phyloP scores from a whole-genome alignment of 352 stramenopile species.

The Phytophthora lateralis region DNA sequence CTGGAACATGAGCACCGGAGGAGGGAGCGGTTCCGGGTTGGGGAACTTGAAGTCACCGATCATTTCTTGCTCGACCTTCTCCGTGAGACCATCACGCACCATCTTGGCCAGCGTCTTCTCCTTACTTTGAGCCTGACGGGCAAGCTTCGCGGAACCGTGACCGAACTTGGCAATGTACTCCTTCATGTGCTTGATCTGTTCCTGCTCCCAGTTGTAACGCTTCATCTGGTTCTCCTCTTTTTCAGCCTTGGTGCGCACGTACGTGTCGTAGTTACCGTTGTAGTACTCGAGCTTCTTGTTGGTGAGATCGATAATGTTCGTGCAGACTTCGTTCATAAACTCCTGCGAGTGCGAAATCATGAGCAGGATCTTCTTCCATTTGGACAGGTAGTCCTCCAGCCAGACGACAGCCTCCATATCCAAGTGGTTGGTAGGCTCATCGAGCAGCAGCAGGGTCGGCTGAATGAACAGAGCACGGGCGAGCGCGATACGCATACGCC shows the following conservation, averaged over 20 bases:
- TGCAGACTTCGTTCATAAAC: constrained; percentile 99
- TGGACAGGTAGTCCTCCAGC: constrained; percentile 97
- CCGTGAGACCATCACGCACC: constrained; percentile 94
- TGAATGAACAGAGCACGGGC: constrained; percentile 98
- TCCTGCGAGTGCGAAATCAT: constrained; percentile 98
- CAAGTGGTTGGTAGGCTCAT: constrained; percentile 96
- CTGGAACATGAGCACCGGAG: constrained; percentile 97
- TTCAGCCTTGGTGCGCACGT: constrained; percentile 95
- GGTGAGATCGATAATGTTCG: constrained; percentile 97
- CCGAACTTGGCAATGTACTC: constrained; percentile 99
- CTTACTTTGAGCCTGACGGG: constrained; percentile 97
- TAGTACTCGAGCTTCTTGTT: constrained; percentile 97
- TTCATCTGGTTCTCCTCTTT: constrained; percentile 99
- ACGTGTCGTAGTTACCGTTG: constrained; percentile 98
- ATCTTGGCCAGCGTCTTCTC: constrained; percentile 99
- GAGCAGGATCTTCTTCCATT: constrained; percentile 97
- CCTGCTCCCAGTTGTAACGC: constrained; percentile 97
- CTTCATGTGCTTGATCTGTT: constrained; percentile 99
- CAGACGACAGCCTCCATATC: constrained; percentile 99
- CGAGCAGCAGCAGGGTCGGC: constrained; percentile 93
- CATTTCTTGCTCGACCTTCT: constrained; percentile 92
- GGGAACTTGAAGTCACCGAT: constrained; percentile 96
- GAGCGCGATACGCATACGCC: constrained; percentile 96
- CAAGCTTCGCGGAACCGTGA: constrained; percentile 97
- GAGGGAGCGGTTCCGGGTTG: constrained; percentile 94